Conservation (phyloP, 2,329 filamentous ascomycete species). For the Dryadomyces sulphureus region DNA sequence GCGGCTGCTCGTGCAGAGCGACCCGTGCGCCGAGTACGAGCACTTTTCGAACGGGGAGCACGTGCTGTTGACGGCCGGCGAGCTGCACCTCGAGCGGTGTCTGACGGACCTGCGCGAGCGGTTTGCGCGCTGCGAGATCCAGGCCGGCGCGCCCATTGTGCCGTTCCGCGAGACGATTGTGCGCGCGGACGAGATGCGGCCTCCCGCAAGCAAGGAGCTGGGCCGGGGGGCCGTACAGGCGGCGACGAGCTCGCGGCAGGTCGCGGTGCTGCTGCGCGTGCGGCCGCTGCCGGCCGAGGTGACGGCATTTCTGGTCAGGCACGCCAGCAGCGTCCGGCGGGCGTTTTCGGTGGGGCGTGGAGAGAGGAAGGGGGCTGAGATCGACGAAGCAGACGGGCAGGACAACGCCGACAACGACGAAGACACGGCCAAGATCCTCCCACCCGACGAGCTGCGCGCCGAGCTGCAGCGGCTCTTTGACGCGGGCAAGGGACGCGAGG, state of each 20-base stretch:
- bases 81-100: slow-evolving; percentile 86
- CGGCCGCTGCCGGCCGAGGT: slow-evolving; percentile 63
- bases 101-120: slow-evolving; percentile 84
- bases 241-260: slow-evolving; percentile 71
- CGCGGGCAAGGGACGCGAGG: slow-evolving; percentile 53
- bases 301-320: slow-evolving; percentile 74
- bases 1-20: slow-evolving; percentile 77
- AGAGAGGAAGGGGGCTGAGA: slow-evolving; percentile 23
- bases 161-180: slow-evolving; percentile 92
- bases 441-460: slow-evolving; percentile 60
- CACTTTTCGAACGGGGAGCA: slow-evolving; percentile 88
- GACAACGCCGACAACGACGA: slow-evolving; percentile 30
- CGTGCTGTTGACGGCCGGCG: slow-evolving; percentile 84
- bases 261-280: slow-evolving; percentile 62
- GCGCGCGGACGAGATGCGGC: slow-evolving; percentile 77
- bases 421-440: slow-evolving; percentile 46
- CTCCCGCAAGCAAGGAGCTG: slow-evolving; percentile 70
- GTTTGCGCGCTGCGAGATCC: slow-evolving; percentile 88
- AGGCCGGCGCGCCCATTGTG: slow-evolving; percentile 86
- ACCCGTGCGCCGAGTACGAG: slow-evolving; percentile 92
- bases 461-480: slow-evolving; percentile 57
- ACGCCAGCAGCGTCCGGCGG: slow-evolving; percentile 55
- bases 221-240: slow-evolving; percentile 68
- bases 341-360: slow-evolving; percentile 15
- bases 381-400: slow-evolving; percentile 20